These are phyloP conservation scores for Sugiyamaella valdiviana DNA, from an alignment of 805 yeast species.

Conservation along the genomic window DNA sequence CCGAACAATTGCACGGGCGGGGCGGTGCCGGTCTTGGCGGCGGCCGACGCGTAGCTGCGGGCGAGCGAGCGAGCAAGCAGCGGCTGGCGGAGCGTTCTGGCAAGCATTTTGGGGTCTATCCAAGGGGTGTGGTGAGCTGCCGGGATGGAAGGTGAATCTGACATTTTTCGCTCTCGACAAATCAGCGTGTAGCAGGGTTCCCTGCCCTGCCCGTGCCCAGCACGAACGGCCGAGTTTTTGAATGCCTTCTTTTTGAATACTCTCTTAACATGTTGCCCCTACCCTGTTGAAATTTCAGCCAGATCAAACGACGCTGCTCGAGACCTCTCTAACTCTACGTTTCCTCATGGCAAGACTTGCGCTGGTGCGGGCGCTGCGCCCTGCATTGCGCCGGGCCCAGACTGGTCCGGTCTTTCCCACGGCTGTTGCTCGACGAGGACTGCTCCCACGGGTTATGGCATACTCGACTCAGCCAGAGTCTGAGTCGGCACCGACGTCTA, in stretches of 20 bases:
- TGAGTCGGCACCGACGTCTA: not conserved
- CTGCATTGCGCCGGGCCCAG: not conserved
- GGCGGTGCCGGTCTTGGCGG: slow-evolving; percentile 55
- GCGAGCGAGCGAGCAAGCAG: slow-evolving; percentile 9
- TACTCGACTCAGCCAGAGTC: not conserved
- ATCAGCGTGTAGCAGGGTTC: not conserved
- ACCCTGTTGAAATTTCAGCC: not conserved
- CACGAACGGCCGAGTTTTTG: too few species aligned
- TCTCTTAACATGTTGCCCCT: too few species aligned
- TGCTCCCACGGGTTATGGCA: not conserved
- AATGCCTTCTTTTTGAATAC: too few species aligned
- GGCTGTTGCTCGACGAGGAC: too few species aligned
- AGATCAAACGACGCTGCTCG: not conserved
- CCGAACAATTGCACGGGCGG: slow-evolving; percentile 95
- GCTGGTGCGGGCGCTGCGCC: not conserved
- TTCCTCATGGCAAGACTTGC: too few species aligned
- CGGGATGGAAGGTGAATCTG: not conserved
- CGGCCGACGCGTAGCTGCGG: slow-evolving; percentile 17
- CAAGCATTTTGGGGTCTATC: slow-evolving; percentile 9
- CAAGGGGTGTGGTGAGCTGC: not conserved
- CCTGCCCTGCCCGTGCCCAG: not conserved
- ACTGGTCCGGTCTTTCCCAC: too few species aligned
- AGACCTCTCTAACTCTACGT: too few species aligned
- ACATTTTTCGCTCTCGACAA: slow-evolving; percentile 1
- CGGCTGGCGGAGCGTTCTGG: slow-evolving; percentile 8